Evolutionary conservation across 441 rosid species (phyloP).

Genomic region (Bocquillonia castaneifolia): DNA sequence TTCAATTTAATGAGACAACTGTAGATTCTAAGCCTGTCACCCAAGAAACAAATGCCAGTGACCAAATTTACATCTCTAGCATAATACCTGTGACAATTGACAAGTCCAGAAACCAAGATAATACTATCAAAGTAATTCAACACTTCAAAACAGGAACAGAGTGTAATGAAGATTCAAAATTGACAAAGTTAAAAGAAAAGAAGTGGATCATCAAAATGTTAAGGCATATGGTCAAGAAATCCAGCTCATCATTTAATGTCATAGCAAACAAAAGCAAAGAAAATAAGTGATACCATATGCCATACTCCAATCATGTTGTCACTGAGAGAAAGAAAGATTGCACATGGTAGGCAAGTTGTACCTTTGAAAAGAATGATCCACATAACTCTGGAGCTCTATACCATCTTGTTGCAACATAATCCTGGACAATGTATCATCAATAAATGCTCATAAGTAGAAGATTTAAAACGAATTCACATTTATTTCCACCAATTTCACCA

Average conservation of each 20-base stretch:
- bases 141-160: neutral
- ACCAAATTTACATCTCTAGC: neutral
- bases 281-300: conserved; percentile 1
- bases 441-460: neutral
- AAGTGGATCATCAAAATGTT: no score
- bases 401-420: conserved; percentile 99
- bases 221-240: neutral
- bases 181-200: neutral
- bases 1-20: no score
- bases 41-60: neutral
- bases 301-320: conserved; percentile 16
- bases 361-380: conserved; percentile 97
- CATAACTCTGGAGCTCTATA: conserved; percentile 98
- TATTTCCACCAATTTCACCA: conserved; percentile 1
- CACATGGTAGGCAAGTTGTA: conserved; percentile 27
- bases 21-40: neutral
- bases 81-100: neutral
- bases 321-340: conserved; percentile 7
- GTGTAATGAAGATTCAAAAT: neutral
- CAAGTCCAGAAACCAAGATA: neutral
- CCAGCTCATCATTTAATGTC: neutral
- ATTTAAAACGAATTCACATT: neutral
- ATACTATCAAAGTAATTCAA: neutral
- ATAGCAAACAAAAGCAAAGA: neutral
- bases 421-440: conserved; percentile 39